Evolutionary conservation across 352 stramenopile genomes (phyloP), one percentile per base, ranked within the genome.

Genomic region (Thraustochytrium sp.): DNA sequence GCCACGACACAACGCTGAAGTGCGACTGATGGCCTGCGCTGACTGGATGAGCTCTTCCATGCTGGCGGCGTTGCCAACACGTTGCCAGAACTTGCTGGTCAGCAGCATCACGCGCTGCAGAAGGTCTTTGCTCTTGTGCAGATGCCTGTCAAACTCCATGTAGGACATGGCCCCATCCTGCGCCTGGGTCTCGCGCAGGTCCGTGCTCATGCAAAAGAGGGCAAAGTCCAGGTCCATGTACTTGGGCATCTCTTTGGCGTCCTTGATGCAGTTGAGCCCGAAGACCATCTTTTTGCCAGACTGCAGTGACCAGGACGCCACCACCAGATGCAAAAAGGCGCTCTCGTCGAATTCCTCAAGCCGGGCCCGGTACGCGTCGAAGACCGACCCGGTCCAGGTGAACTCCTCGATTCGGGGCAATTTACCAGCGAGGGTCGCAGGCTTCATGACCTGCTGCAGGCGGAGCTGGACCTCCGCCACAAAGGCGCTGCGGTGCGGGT

Each of bases 211-310:
- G 37, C 38, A 65, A 54, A 56, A 76, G 8, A 82, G 74, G 16
- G 34, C 13, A 34, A 73, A 82, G 4, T 82, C 74, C 5, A 34
- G 40, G 36, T 82, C 74, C 18, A 51, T 2, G 21, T 48, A n/a
- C 34, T n/a, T 21, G 29, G 21, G 3, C n/a, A 38, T n/a, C 3
- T 82, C 37, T 18, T 38, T n/a, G 16, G 74, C 74, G 16, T 37
- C 4, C 23, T 51, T 42, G 48, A 82, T 68, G 3, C 65, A 31
- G 23, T 82, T 82, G 2, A 82, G 55, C 37, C 37, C 42, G 36
- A 55, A 82, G 31, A 82, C 36, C 4, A 82, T 76, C 55, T 77
- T 82, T 36, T 82, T 82, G 3, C 49, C 5, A 21, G 29, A n/a
- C 18, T 21, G 8, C 0, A 73, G 40, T 16, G 40, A 31, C 21